Base-by-base conservation (phyloP, 352 stramenopile genomes). In the Phytopythium oedochilum region DNA sequence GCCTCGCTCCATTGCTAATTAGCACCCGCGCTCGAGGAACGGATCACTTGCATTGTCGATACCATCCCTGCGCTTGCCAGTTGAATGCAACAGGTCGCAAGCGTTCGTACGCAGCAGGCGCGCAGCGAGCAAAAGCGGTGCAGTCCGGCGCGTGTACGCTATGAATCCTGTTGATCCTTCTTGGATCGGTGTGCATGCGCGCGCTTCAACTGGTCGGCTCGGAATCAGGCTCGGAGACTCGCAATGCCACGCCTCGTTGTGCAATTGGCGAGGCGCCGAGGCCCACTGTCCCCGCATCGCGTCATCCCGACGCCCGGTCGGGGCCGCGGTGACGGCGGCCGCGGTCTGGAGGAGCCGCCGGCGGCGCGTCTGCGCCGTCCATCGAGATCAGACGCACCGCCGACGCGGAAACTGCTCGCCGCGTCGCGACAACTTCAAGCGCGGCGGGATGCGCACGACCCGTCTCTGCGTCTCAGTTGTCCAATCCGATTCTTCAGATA, bases 391-490 rank as follows among this genome's bases (percentile, higher is more conserved):
- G 47, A 53, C 20, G 8, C 29, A 34, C 48, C 35, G 47, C 31
- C 8, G 26, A 8, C 11, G 40, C 34, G 49, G 49, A 55, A 55
- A 55, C 49, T 55, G 49, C 49, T 55, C 49, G 28, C 23, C 14
- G 25, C 42, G 22, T 32, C 23, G 22, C 23, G 49, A 55, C 49
- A 44, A 44, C 34, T 55, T 55, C 49, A 55, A 55, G 32, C 28
- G 3, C 25, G 15, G 25, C 3, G 25, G 14, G 44, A 54, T 43
- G 48, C 5, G 29, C 48, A 4, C 22, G 29, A 12, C 44, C 44
- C 26, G 44, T 50, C 44, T 50, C 44, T 50, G 26, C 7, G 44
- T 32, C 5, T 32, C 29, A 32, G 9, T 9, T 32, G 29, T 9
- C 9, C 9, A 32, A 32, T 32, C 9, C 29, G 9, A 32, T 32